Percentiles rank a stretch among this genome's conserved stretches.
Conservation (phyloP, 2,329 filamentous ascomycete species). For the Phaeosphaeria sp. region DNA sequence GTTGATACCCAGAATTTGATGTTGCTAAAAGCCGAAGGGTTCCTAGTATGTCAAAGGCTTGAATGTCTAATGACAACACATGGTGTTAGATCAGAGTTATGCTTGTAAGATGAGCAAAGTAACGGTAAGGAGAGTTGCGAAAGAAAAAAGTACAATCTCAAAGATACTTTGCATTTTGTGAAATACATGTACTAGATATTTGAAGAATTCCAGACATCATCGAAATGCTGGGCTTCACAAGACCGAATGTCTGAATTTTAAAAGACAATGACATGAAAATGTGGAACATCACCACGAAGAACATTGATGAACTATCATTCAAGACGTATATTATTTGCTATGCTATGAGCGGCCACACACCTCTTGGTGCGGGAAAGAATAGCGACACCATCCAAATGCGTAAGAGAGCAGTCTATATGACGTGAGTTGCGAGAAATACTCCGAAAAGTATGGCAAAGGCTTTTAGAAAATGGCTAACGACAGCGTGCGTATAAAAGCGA, state of each 20-base stretch:
- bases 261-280: background rate
- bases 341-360: background rate
- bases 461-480: background rate
- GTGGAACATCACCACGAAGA: background rate
- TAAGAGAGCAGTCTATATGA: background rate
- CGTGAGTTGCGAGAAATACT: background rate
- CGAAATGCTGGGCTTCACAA: no score
- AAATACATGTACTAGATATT: no score
- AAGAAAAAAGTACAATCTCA: no score
- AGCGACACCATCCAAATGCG: background rate
- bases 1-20: no score
- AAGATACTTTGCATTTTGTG: no score
- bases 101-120: no score
- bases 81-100: no score
- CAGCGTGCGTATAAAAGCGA: background rate
- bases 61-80: no score
- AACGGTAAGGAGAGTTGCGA: no score
- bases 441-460: background rate
- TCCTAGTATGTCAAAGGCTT: no score
- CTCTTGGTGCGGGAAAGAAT: background rate
- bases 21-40: no score
- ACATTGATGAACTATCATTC: background rate
- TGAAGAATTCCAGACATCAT: no score
- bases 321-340: background rate
- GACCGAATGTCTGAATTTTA: background rate